Evolutionary conservation across 192 early-diverging fungal genomes (phyloP), one percentile per base, ranked within the genome.

Genomic region (Cetraspora pellucida): DNA sequence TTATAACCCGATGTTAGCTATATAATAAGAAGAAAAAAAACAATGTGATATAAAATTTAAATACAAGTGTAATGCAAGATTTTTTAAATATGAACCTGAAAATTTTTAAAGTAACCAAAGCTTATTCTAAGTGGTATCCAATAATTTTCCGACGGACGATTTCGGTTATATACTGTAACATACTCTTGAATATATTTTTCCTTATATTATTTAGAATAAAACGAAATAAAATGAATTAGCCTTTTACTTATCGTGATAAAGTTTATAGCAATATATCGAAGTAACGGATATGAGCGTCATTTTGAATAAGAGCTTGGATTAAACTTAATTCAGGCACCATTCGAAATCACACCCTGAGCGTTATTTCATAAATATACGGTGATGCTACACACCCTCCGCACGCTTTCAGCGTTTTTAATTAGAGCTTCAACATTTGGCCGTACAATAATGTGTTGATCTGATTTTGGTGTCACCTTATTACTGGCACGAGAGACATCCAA

Each of bases 131-230:
- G 59, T 1, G 85, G 85, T 21, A 94, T 84, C 81, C 85, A 90
- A 71, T 88, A 85, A 74, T 89, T 89, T 77, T 94, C 92, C 25
- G 84, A 77, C 7, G 91, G 92, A 57, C 91, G 78, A 17, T 86
- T 85, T 46, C 82, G 82, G 77, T 93, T 93, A 80, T 92, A 92
- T 2, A 94, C 77, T 11, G 89, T 91, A 19, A 94, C 80, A 77
- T 93, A 89, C 75, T 94, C 91, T 72, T 90, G 83, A 23, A 93
- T 81, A 77, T 93, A 94, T 69, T 89, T 90, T 73, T 93, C 90
- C 90, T 93, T 72, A 3, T 61, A 49, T 47, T n/a, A n/a, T n/a
- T n/a, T 7, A 14, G 64, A 52, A 47, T 28, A 37, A 37, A 37
- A 37, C 31, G n/a, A n/a, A n/a, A n/a, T n/a, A n/a, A n/a, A n/a